Evolutionary conservation across 2,329 filamentous ascomycete species (phyloP).

Genomic region (Akanthomyces uredinophilus): DNA sequence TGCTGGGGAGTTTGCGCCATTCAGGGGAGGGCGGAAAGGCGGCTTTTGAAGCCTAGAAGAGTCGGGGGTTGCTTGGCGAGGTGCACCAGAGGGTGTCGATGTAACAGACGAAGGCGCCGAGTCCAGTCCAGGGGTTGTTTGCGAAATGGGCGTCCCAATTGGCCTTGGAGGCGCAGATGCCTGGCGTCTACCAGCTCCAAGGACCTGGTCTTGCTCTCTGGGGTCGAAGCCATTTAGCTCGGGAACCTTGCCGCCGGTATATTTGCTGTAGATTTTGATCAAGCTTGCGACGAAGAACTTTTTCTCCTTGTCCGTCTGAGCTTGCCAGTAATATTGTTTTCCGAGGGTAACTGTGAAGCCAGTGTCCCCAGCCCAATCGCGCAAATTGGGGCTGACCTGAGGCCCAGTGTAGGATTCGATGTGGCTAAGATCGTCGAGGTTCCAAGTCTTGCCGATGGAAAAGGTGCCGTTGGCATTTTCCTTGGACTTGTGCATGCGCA

Average conservation of each 20-base stretch:
- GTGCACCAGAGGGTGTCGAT: neutral
- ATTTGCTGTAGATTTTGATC: slow-evolving; percentile 95
- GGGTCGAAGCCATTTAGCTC: slow-evolving; percentile 77
- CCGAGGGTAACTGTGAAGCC: slow-evolving; percentile 86
- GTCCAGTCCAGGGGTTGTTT: neutral
- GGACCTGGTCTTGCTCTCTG: slow-evolving; percentile 69
- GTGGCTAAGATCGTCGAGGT: slow-evolving; percentile 78
- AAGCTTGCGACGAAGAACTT: slow-evolving; percentile 97
- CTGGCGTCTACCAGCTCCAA: slow-evolving; percentile 50
- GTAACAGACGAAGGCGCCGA: neutral
- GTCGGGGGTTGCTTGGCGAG: slow-evolving; percentile 15
- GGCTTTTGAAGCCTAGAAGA: slow-evolving; percentile 17
- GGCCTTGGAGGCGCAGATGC: slow-evolving; percentile 27
- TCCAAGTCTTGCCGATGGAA: slow-evolving; percentile 98
- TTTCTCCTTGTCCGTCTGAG: slow-evolving; percentile 90
- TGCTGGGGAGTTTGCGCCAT: slow-evolving; percentile 43
- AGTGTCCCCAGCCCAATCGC: slow-evolving; percentile 74
- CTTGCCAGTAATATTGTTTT: slow-evolving; percentile 97
- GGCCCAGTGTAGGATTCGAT: slow-evolving; percentile 77
- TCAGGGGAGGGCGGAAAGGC: slow-evolving; percentile 31
- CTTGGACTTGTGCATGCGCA: slow-evolving; percentile 93
- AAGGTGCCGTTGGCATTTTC: slow-evolving; percentile 93
- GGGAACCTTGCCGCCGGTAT: slow-evolving; percentile 80
- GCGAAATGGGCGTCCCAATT: neutral
- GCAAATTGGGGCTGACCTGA: slow-evolving; percentile 50